Evolutionary conservation across 345 rosid genomes (phyloP).

Genomic region (Rhizophora mangle): DNA sequence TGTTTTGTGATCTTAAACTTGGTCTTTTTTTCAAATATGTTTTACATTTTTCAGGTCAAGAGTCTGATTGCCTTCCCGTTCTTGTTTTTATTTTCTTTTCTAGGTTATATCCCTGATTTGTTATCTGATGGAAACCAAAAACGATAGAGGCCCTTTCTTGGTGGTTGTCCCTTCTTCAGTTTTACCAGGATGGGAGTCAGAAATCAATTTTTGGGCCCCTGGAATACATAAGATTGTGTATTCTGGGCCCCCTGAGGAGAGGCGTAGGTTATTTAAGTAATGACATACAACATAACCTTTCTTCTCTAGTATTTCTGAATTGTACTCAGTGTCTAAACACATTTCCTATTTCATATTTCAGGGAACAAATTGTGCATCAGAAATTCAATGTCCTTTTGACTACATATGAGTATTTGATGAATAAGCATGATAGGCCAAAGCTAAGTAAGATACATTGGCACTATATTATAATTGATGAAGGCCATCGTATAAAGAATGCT

Average conservation of each 20-base stretch:
- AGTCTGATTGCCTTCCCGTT: not conserved
- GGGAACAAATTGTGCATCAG: constrained; percentile 84
- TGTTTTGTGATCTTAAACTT: not conserved
- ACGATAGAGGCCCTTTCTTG: constrained; percentile 89
- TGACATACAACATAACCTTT: constrained; percentile 7
- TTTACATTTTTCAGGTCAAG: constrained; percentile 1
- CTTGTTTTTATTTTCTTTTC: not conserved
- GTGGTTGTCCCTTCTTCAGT: constrained; percentile 95
- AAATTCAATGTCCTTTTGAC: constrained; percentile 89
- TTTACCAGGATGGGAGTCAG: constrained; percentile 84
- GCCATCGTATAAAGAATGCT: constrained; percentile 95
- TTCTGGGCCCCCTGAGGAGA: constrained; percentile 86
- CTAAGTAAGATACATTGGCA: constrained; percentile 87
- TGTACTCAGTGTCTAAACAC: constrained; percentile 15
- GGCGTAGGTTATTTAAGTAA: constrained; percentile 88
- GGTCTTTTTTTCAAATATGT: not conserved
- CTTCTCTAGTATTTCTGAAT: constrained; percentile 8
- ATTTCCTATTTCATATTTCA: constrained; percentile 35
- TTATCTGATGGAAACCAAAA: constrained; percentile 84
- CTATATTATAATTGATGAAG: constrained; percentile 92
- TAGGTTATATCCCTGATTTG: constrained; percentile 82
- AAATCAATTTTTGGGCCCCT: constrained; percentile 87
- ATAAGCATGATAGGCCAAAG: constrained; percentile 94
- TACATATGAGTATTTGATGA: constrained; percentile 92
- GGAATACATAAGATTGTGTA: constrained; percentile 66